Base-by-base conservation (phyloP, 352 stramenopile genomes). In the Thraustochytrium striatum region DNA sequence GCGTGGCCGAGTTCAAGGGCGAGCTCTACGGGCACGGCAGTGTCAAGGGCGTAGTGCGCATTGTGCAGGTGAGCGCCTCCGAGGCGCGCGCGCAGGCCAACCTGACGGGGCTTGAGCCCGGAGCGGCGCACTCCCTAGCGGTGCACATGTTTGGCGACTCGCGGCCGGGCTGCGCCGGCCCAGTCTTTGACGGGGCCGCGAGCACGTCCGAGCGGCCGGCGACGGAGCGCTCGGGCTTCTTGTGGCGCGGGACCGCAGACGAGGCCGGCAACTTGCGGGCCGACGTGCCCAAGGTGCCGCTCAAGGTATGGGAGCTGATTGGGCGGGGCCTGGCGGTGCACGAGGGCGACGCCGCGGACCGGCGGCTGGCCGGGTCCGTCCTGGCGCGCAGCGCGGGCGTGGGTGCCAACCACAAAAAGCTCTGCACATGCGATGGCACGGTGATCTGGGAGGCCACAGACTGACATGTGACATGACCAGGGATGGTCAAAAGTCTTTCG, bases 381-480 rank as follows among this genome's bases (percentile, higher is more conserved):
- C 30, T 75, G 7, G 65, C 65, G 9, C 43, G 65, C 16, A 75
- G 65, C 65, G 65, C 65, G 3, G 52, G 65, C 32, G 65, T 75
- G 7, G 65, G 65, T 21, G 11, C 65, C 21, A 75, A 75, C 52
- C 65, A 75, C 50, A 75, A 75, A 72, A 75, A 75, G 65, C 41
- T 75, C 7, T 75, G 65, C 50, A 75, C 65, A 3, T 75, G 65
- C 39, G 65, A 75, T 32, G 65, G 65, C 11, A 75, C 65, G 1
- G 41, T 75, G 38, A 75, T 75, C 32, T 75, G 65, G 65, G 65
- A 75, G 65, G 65, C 65, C 28, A 62, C n/a, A n/a, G n/a, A n/a
- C n/a, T n/a, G n/a, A n/a, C n/a, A n/a, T n/a, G n/a, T n/a, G n/a
- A n/a, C n/a, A n/a, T n/a, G n/a, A n/a, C n/a, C n/a, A n/a, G n/a